These are phyloP conservation scores for Pythium oligandrum DNA, from an alignment of 352 stramenopile species.

Conservation along the genomic window DNA sequence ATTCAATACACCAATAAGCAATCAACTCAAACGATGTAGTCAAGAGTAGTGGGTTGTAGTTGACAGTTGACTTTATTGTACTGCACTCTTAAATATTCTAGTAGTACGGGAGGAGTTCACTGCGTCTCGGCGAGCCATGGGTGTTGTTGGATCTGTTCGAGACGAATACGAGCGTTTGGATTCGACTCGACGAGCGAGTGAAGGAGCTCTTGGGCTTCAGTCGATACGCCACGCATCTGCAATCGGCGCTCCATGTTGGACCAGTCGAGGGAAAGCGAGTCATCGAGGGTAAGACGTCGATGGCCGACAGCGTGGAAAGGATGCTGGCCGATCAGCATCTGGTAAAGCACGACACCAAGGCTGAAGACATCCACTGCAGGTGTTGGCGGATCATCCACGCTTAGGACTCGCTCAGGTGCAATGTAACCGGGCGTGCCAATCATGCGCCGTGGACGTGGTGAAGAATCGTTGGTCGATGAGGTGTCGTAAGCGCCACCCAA, in stretches of 20 bases:
- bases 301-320: slow-evolving; percentile 28
- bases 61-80: neutral
- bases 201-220: slow-evolving; percentile 29
- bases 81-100: neutral
- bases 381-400: slow-evolving; percentile 31
- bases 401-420: slow-evolving; percentile 42
- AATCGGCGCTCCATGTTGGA: slow-evolving; percentile 28
- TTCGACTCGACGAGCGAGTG: slow-evolving; percentile 32
- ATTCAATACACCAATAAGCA: neutral
- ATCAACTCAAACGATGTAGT: neutral
- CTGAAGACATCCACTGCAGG: slow-evolving; percentile 50
- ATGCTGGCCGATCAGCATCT: slow-evolving; percentile 52
- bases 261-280: slow-evolving; percentile 42
- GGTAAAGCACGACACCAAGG: slow-evolving; percentile 53
- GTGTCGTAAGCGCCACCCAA: slow-evolving; percentile 52
- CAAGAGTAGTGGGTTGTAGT: neutral
- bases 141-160: slow-evolving; percentile 27
- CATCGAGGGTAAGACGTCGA: slow-evolving; percentile 30
- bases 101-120: neutral
- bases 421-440: slow-evolving; percentile 64
- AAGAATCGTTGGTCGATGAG: slow-evolving; percentile 2
- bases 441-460: slow-evolving; percentile 20
- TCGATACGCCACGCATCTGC: slow-evolving; percentile 19
- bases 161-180: slow-evolving; percentile 26
- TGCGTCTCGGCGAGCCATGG: slow-evolving; percentile 16